phyloP scores from a whole-genome alignment of 768 basidiomycete genomes.

The Cystoderma amianthinum region DNA sequence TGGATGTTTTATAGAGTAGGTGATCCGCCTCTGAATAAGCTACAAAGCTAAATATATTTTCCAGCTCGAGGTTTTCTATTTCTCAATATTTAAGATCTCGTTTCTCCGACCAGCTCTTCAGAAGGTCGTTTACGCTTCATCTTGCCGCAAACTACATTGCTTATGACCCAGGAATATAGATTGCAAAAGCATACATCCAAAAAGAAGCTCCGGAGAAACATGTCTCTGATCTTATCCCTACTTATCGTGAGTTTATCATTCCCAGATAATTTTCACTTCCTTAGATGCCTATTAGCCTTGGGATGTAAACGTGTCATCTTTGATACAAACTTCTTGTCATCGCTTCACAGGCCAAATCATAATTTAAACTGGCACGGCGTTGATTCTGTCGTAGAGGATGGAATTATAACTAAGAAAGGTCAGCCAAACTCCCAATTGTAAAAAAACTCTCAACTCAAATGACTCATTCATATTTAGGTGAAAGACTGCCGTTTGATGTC shows the following conservation, averaged over 20 bases:
- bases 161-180: too few species aligned
- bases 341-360: conserved; percentile 40
- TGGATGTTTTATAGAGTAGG: conserved; percentile 9
- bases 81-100: conserved; percentile 3
- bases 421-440: too few species aligned
- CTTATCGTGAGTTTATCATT: conserved; percentile 38
- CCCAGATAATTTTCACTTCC: neutral
- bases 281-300: conserved; percentile 25
- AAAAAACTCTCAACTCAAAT: too few species aligned
- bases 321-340: conserved; percentile 37
- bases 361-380: conserved; percentile 34
- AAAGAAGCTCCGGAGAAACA: conserved; percentile 37
- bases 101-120: conserved; percentile 6
- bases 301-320: conserved; percentile 51
- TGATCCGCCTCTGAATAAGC: neutral
- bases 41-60: neutral
- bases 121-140: too few species aligned
- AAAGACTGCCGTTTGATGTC: conserved; percentile 25
- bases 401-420: conserved; percentile 34
- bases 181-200: conserved; percentile 24
- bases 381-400: conserved; percentile 28
- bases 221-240: conserved; percentile 36
- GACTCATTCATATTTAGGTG: conserved; percentile 13
- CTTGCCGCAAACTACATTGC: too few species aligned
- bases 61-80: conserved; percentile 10